A percentile compares a stretch with the other conserved stretches of the same genome.
Evolutionary conservation across 1,284 basidiomycete genomes (phyloP).

Genomic region (Marasmius fiardii): DNA sequence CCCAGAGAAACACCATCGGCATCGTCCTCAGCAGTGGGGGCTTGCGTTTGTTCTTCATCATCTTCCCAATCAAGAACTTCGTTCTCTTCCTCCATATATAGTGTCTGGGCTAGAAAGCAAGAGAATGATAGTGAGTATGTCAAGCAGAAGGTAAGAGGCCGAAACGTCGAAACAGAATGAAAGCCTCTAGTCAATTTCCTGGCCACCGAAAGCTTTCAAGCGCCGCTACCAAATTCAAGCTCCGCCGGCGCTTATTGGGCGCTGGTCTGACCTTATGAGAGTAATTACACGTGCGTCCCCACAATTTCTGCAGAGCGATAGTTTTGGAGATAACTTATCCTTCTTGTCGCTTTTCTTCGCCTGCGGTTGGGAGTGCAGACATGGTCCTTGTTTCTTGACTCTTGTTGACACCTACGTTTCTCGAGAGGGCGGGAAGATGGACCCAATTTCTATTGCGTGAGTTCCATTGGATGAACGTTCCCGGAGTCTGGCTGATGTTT

Average conservation of each 20-base stretch:
- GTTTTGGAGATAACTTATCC: too few species aligned
- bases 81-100: slow-evolving; percentile 30
- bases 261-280: too few species aligned
- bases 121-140: background rate
- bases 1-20: slow-evolving; percentile 60
- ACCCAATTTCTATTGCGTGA: slow-evolving; percentile 37
- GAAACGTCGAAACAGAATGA: background rate
- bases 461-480: slow-evolving; percentile 16
- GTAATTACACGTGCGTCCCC: too few species aligned
- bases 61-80: slow-evolving; percentile 77
- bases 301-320: too few species aligned
- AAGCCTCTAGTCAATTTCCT: too few species aligned
- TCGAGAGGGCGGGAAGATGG: slow-evolving; percentile 20
- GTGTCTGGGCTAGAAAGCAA: background rate
- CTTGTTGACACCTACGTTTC: background rate
- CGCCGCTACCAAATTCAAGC: too few species aligned
- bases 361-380: too few species aligned
- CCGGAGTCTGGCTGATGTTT: slow-evolving; percentile 4
- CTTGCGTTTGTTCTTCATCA: slow-evolving; percentile 49
- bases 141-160: background rate
- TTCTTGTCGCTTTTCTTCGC: too few species aligned
- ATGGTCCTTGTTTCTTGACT: too few species aligned
- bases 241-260: too few species aligned
- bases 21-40: slow-evolving; percentile 37
- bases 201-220: too few species aligned